Base-by-base conservation (phyloP, 2,329 filamentous ascomycete species). In the Trichophyton schoenleinii region DNA sequence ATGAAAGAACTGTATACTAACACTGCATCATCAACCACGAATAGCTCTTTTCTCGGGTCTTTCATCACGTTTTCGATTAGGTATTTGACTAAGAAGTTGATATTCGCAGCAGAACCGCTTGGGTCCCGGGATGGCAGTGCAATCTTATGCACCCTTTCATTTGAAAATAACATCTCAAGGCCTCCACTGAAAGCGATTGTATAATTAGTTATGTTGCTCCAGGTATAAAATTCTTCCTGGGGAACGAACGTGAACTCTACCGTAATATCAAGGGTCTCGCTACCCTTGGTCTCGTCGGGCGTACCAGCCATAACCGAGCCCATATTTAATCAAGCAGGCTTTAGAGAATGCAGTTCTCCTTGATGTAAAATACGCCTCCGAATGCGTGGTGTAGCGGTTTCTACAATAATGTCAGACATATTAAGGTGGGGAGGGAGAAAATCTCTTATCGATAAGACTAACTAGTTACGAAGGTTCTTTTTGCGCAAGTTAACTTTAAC, bases 81-180 rank as follows among this genome's bases (percentile, higher is more conserved):
- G 74, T 95, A 81, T 60, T 82, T 75, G 66, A 97, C 87, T 61
- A 99, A 82, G 71, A 82, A 89, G 36, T 83, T 85, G 60, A 96
- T 83, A 58, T 83, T 94, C 60, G 85, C 77, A 8, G 83, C 80
- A 61, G 78, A 77, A 57, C 85, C 85, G 63, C 83, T 76, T 60
- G 80, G 75, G 69, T 86, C 81, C 61, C 71, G 79, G 34, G 81
- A 75, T 20, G 92, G 89, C 48, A 97, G 74, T 2, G 80, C 75
- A 53, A 99, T 72, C 22, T 79, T 76, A 72, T 92, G 88, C 67
- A 85, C 87, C 61, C 87, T 83, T 74, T 90, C 80, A 72, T 96
- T 87, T 36, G 86, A 84, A 76, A 99, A 99, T 66, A 99, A 86
- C 78, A 96, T 87, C 77, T 99, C 94, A 18, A 99, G 83, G 22